A percentile compares a stretch with the other conserved stretches of the same genome.
Evolutionary conservation across 2,329 filamentous ascomycete genomes (phyloP).

Genomic region (Calonectria crousiana): DNA sequence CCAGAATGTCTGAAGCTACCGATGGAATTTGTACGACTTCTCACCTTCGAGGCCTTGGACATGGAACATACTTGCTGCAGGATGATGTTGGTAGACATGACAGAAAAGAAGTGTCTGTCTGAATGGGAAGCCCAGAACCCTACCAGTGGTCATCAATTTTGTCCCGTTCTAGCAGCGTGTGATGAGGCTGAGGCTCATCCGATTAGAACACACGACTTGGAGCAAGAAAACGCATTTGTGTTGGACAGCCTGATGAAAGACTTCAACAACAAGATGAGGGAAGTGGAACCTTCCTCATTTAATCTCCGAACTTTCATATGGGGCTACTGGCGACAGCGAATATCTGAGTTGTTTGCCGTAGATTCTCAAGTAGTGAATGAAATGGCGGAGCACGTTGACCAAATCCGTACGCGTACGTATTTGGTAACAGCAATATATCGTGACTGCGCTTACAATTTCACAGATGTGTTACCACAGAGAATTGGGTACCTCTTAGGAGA

Average conservation of each 20-base stretch:
- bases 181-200: background rate
- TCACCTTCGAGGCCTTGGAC: conserved; percentile 9
- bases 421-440: background rate
- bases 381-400: background rate
- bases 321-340: background rate
- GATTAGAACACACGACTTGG: background rate
- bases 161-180: background rate
- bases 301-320: background rate
- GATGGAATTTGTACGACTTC: background rate
- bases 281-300: background rate
- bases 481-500: background rate
- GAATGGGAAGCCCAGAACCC: background rate
- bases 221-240: background rate
- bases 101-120: background rate
- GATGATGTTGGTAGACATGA: background rate
- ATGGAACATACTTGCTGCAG: conserved; percentile 9
- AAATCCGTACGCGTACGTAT: background rate
- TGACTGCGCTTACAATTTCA: background rate
- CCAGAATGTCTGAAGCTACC: background rate
- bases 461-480: background rate
- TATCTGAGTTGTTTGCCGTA: background rate
- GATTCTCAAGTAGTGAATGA: background rate
- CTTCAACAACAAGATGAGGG: background rate
- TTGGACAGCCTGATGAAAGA: background rate
- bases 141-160: background rate